Evolutionary conservation across 2,329 filamentous ascomycete genomes (phyloP).

Genomic region (Blastomyces silverae): DNA sequence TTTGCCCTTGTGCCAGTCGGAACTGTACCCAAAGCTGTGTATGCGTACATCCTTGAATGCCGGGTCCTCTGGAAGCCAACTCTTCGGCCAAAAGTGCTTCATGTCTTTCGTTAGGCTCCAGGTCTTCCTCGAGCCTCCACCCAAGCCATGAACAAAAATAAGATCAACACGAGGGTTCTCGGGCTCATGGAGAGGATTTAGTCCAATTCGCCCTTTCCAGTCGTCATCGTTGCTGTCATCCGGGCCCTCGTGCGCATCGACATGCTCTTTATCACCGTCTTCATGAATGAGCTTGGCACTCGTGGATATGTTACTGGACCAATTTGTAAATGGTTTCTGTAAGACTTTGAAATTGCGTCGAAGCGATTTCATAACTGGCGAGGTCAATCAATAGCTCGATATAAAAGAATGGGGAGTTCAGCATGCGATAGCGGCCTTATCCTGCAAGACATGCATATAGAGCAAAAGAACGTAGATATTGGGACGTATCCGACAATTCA

Average conservation of each 20-base stretch:
- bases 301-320: background rate
- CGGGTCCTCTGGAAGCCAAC: conserved; percentile 32
- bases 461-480: background rate
- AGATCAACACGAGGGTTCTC: conserved; percentile 24
- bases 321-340: background rate
- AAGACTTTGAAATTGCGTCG: background rate
- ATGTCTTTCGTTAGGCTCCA: conserved; percentile 31
- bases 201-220: conserved; percentile 20
- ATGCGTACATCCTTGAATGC: conserved; percentile 31
- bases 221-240: background rate
- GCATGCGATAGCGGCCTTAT: background rate
- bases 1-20: conserved; percentile 24
- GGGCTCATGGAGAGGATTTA: conserved; percentile 20
- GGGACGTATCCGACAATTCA: background rate
- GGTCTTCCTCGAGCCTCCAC: conserved; percentile 34
- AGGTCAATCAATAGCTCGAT: background rate
- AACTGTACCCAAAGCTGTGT: conserved; percentile 36
- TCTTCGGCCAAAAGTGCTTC: conserved; percentile 34
- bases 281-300: background rate
- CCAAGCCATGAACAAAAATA: conserved; percentile 41
- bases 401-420: background rate
- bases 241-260: background rate
- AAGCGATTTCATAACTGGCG: background rate
- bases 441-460: background rate
- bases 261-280: background rate